Percentiles rank a stretch among this genome's conserved stretches.
phyloP scores from a whole-genome alignment of 2,329 filamentous ascomycete genomes.

The Gaeumannomyces tritici region DNA sequence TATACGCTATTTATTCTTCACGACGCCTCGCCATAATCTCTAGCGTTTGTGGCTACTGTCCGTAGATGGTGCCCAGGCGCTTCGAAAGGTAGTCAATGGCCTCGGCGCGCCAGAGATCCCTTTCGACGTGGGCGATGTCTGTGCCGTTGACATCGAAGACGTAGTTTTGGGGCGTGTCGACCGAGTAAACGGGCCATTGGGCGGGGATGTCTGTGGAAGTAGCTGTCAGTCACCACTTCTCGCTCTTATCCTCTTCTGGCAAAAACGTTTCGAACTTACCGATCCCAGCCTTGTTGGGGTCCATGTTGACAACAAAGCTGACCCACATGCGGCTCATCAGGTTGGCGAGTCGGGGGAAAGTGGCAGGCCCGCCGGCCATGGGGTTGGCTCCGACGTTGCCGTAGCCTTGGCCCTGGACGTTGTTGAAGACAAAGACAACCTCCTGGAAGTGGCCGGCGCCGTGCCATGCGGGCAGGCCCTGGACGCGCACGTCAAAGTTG shows the following conservation, averaged over 20 bases:
- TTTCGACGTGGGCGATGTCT: conserved; percentile 25
- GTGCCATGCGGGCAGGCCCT: conserved; percentile 12
- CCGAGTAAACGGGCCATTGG: conserved; percentile 34
- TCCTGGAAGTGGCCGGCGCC: conserved; percentile 31
- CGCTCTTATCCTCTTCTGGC: background rate
- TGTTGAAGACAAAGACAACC: conserved; percentile 44
- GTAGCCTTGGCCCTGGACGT: conserved; percentile 36
- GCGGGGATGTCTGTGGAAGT: background rate
- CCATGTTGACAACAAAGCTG: conserved; percentile 32
- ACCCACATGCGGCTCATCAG: conserved; percentile 43
- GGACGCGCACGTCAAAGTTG: conserved; percentile 31
- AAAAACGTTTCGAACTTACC: background rate
- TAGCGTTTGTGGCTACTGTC: background rate
- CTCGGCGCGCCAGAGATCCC: conserved; percentile 32
- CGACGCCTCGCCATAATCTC: no score
- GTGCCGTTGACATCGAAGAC: conserved; percentile 40
- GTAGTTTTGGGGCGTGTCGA: conserved; percentile 30
- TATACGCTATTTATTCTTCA: background rate
- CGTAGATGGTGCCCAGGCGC: background rate
- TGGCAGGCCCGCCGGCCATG: conserved; percentile 28
- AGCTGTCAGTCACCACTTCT: background rate
- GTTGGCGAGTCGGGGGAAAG: conserved; percentile 29
- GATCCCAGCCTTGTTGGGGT: conserved; percentile 25
- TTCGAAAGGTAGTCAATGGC: conserved; percentile 26
- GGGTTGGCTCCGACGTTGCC: conserved; percentile 22